Percentiles rank a stretch among this genome's conserved stretches.
Evolutionary conservation across 768 basidiomycete species (phyloP).

Genomic region (Tricholoma flavovirens): DNA sequence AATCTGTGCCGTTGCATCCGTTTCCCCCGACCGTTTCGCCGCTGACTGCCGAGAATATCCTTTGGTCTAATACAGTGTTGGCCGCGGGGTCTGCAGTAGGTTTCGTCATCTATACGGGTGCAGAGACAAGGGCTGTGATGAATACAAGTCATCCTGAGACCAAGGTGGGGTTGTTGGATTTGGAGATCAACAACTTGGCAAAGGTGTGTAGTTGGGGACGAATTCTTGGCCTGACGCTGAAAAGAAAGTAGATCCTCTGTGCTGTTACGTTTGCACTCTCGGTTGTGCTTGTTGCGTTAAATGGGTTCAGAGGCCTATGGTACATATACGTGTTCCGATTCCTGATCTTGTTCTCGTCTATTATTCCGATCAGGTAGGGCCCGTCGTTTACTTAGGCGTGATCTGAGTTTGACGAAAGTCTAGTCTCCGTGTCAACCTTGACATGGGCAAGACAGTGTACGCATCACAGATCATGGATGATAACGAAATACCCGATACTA

Average conservation of each 20-base stretch:
- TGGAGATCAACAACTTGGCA: slow-evolving; percentile 92
- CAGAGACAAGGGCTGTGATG: slow-evolving; percentile 96
- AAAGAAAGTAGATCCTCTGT: slow-evolving; percentile 71
- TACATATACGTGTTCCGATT: slow-evolving; percentile 96
- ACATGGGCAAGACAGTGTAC: slow-evolving; percentile 99
- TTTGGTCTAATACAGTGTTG: slow-evolving; percentile 97
- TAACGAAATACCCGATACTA: slow-evolving; percentile 86
- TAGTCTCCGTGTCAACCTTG: slow-evolving; percentile 96
- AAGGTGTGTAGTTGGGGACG: slow-evolving; percentile 60
- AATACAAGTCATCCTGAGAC: slow-evolving; percentile 97
- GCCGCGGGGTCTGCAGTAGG: slow-evolving; percentile 93
- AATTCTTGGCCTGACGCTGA: not conserved
- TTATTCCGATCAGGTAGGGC: slow-evolving; percentile 94
- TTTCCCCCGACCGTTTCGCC: slow-evolving; percentile 63
- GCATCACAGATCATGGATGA: slow-evolving; percentile 95
- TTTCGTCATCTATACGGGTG: slow-evolving; percentile 90
- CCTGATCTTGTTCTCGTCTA: slow-evolving; percentile 95
- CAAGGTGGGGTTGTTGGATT: slow-evolving; percentile 85
- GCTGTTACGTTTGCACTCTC: slow-evolving; percentile 91
- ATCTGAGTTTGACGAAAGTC: not conserved
- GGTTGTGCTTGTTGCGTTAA: slow-evolving; percentile 86
- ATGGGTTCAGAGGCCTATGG: slow-evolving; percentile 94
- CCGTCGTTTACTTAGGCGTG: not conserved
- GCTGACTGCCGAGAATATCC: slow-evolving; percentile 89
- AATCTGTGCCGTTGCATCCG: slow-evolving; percentile 34